These are phyloP conservation scores for Aureoboletus auriporus DNA, from an alignment of 768 basidiomycete species.

Conservation along the genomic window DNA sequence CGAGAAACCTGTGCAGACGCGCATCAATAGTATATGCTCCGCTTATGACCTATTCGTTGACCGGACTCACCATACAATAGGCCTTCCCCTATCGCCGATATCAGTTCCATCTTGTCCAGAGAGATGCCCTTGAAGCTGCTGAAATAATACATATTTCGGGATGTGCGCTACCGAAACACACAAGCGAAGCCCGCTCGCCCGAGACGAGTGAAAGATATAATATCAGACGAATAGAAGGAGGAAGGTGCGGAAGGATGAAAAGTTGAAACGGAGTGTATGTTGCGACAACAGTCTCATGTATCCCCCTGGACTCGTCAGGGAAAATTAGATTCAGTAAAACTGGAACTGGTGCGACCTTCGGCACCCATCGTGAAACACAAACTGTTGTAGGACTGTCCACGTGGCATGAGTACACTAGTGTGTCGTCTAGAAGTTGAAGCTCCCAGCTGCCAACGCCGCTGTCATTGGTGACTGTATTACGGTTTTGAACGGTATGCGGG, in stretches of 20 bases:
- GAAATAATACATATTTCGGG: conserved; percentile 3
- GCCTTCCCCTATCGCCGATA: conserved; percentile 13
- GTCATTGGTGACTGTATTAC: too few relatives aligned
- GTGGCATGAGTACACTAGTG: too few relatives aligned
- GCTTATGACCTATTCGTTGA: neutral
- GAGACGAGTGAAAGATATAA: neutral
- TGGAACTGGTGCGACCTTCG: neutral
- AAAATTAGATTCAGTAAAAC: too few relatives aligned
- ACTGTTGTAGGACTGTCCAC: too few relatives aligned
- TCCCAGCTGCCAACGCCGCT: too few relatives aligned
- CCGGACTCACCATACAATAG: conserved; percentile 15
- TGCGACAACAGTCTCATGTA: neutral
- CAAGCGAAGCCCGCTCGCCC: neutral
- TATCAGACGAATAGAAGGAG: neutral
- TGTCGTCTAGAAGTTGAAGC: too few relatives aligned
- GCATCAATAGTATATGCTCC: neutral
- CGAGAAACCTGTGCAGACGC: conserved; percentile 26
- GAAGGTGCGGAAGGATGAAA: neutral
- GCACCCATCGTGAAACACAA: neutral
- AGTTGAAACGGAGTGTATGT: neutral
- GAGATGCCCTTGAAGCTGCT: neutral
- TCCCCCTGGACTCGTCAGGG: neutral
- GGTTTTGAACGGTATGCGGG: too few relatives aligned
- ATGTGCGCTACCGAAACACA: neutral
- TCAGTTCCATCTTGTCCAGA: conserved; percentile 17